Percentiles rank a stretch among this genome's conserved stretches.
These are phyloP conservation scores for Trichophyton benhamiae DNA, from an alignment of 2,329 filamentous ascomycete species.

Conservation along the genomic window DNA sequence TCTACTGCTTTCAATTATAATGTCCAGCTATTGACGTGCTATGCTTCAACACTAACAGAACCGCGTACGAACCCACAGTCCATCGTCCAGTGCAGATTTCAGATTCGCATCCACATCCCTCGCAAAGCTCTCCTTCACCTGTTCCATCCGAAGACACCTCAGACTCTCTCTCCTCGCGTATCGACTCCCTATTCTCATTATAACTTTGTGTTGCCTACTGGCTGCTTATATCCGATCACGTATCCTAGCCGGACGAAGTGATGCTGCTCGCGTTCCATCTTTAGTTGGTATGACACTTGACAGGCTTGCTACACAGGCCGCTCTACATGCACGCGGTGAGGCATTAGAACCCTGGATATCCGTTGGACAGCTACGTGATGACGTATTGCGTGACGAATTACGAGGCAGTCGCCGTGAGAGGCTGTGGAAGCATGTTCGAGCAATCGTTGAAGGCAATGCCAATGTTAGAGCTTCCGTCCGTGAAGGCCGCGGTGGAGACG, in stretches of 20 bases:
- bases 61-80: slow-evolving; percentile 59
- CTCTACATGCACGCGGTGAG: slow-evolving; percentile 54
- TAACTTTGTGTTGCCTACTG: slow-evolving; percentile 35
- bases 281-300: slow-evolving; percentile 77
- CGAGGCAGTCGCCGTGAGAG: slow-evolving; percentile 61
- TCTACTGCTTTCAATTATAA: slow-evolving; percentile 11
- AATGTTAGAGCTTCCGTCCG: slow-evolving; percentile 74
- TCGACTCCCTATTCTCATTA: slow-evolving; percentile 39
- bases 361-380: slow-evolving; percentile 79
- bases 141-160: slow-evolving; percentile 36
- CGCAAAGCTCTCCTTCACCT: slow-evolving; percentile 78
- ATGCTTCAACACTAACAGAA: slow-evolving; percentile 66
- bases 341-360: slow-evolving; percentile 70
- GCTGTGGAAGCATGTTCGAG: slow-evolving; percentile 71
- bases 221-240: slow-evolving; percentile 52
- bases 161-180: slow-evolving; percentile 39
- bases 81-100: slow-evolving; percentile 45
- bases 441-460: slow-evolving; percentile 82
- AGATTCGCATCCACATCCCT: slow-evolving; percentile 74
- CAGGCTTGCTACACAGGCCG: slow-evolving; percentile 70
- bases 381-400: slow-evolving; percentile 74
- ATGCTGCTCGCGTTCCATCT: slow-evolving; percentile 61
- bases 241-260: slow-evolving; percentile 51
- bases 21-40: slow-evolving; percentile 26
- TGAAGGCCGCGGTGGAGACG: slow-evolving; percentile 44